A percentile compares a stretch with the other conserved stretches of the same genome.
phyloP scores from a whole-genome alignment of 2,329 filamentous ascomycete genomes.

The Pyricularia grisea region DNA sequence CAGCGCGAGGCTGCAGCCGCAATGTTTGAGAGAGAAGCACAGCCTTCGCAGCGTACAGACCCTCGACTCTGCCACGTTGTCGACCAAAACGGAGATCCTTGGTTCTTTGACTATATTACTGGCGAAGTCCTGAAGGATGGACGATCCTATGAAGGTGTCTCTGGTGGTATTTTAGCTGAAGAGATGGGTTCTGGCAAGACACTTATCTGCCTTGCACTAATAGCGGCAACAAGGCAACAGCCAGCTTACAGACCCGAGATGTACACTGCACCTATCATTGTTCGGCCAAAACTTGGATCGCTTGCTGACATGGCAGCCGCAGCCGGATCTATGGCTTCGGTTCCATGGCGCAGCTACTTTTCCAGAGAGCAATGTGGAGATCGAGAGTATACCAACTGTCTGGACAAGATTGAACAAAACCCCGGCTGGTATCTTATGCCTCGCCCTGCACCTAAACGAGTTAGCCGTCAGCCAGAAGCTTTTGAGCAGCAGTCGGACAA shows the following conservation, averaged over 20 bases:
- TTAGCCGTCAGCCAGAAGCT: constrained; percentile 20
- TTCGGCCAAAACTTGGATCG: constrained; percentile 42
- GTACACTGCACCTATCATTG: constrained; percentile 30
- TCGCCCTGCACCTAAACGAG: constrained; percentile 27
- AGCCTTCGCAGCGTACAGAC: constrained; percentile 57
- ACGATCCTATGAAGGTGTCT: constrained; percentile 61
- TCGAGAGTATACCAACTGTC: constrained; percentile 43
- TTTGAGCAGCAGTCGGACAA: constrained; percentile 18
- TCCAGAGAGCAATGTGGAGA: constrained; percentile 36
- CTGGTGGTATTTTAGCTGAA: constrained; percentile 71
- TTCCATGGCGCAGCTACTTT: constrained; percentile 64
- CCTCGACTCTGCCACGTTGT: constrained; percentile 55
- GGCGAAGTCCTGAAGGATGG: constrained; percentile 56
- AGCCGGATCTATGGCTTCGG: constrained; percentile 52
- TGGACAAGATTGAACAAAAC: constrained; percentile 46
- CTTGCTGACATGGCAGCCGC: constrained; percentile 62
- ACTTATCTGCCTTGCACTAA: constrained; percentile 59
- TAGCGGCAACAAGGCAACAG: constrained; percentile 53
- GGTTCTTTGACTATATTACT: constrained; percentile 62
- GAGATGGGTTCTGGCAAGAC: constrained; percentile 84
- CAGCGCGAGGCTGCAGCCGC: constrained; percentile 70
- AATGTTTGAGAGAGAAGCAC: constrained; percentile 75
- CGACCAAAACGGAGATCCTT: constrained; percentile 52
- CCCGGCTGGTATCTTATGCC: constrained; percentile 50
- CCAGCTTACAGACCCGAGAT: constrained; percentile 56